Conservation (phyloP, 352 stramenopile genomes). For the Phytophthora parvispora region DNA sequence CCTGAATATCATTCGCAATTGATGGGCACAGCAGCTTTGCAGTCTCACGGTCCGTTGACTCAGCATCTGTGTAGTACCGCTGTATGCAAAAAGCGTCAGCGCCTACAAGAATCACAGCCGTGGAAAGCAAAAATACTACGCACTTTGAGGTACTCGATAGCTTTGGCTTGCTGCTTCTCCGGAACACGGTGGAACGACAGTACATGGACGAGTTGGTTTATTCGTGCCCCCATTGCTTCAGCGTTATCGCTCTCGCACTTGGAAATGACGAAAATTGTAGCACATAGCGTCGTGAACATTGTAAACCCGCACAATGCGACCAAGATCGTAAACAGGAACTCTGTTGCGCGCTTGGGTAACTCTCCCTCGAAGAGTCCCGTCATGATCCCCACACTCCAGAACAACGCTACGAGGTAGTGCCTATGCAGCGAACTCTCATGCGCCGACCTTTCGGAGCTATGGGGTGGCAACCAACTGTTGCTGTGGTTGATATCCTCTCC, state of each 20-base stretch:
- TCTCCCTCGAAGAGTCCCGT: conserved; percentile 72
- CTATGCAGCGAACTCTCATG: conserved; percentile 16
- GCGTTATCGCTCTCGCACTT: conserved; percentile 69
- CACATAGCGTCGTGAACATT: conserved; percentile 70
- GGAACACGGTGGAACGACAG: conserved; percentile 69
- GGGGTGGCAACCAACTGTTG: conserved; percentile 58
- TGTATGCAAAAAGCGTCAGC: conserved; percentile 17
- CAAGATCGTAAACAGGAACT: conserved; percentile 68
- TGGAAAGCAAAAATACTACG: background rate
- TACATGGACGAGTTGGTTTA: conserved; percentile 74
- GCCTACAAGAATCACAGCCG: background rate
- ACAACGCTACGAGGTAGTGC: conserved; percentile 53
- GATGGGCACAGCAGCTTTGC: conserved; percentile 74
- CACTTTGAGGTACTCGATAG: conserved; percentile 60
- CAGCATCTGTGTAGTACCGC: conserved; percentile 63
- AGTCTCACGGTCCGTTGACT: conserved; percentile 72
- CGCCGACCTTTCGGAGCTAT: background rate
- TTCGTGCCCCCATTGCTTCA: conserved; percentile 60
- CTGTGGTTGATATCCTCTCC: conserved; percentile 45
- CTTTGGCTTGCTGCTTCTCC: conserved; percentile 53
- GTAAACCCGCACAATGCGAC: conserved; percentile 69
- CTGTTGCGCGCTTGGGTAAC: conserved; percentile 39
- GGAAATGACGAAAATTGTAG: conserved; percentile 79
- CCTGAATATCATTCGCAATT: conserved; percentile 73
- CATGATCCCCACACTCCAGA: conserved; percentile 70